Evolutionary conservation across 2,329 filamentous ascomycete species (phyloP).

Genomic region (Boeremia exigua): DNA sequence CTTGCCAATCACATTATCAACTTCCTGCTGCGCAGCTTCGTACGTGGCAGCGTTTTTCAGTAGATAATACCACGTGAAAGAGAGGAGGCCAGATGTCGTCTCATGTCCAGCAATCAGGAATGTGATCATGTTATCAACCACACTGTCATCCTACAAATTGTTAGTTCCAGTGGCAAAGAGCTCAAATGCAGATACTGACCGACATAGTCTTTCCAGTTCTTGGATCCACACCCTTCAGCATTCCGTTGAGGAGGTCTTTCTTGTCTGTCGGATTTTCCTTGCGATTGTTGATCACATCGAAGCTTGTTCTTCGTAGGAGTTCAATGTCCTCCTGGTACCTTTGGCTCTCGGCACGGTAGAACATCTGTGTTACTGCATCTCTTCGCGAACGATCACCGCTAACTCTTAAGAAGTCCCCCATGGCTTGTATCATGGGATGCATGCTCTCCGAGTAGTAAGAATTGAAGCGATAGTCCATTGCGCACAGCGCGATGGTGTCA

Average conservation of each 20-base stretch:
- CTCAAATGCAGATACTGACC: constrained; percentile 4
- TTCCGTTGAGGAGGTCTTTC: constrained; percentile 66
- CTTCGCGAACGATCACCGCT: constrained; percentile 44
- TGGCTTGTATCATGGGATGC: constrained; percentile 48
- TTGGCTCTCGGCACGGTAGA: constrained; percentile 42
- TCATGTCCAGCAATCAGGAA: constrained; percentile 62
- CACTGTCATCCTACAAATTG: constrained; percentile 57
- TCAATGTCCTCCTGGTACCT: constrained; percentile 63
- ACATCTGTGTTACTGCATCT: constrained; percentile 41
- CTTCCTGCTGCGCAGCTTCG: constrained; percentile 59
- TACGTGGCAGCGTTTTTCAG: constrained; percentile 59
- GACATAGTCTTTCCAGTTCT: constrained; percentile 65
- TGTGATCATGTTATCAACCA: constrained; percentile 72
- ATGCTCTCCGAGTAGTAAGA: constrained; percentile 46
- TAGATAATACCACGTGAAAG: constrained; percentile 59
- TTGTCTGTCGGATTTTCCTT: constrained; percentile 60
- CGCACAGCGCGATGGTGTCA: constrained; percentile 48
- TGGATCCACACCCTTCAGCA: constrained; percentile 66
- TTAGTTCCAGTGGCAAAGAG: background rate
- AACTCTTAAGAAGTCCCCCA: constrained; percentile 47
- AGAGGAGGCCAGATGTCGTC: constrained; percentile 48
- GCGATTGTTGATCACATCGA: constrained; percentile 64
- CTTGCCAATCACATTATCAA: constrained; percentile 59
- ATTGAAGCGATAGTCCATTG: constrained; percentile 53
- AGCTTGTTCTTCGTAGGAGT: constrained; percentile 61